Percentiles rank a stretch among this genome's conserved stretches.
Evolutionary conservation across 352 stramenopile species (phyloP).

Genomic region (Globisporangium carolinianum): DNA sequence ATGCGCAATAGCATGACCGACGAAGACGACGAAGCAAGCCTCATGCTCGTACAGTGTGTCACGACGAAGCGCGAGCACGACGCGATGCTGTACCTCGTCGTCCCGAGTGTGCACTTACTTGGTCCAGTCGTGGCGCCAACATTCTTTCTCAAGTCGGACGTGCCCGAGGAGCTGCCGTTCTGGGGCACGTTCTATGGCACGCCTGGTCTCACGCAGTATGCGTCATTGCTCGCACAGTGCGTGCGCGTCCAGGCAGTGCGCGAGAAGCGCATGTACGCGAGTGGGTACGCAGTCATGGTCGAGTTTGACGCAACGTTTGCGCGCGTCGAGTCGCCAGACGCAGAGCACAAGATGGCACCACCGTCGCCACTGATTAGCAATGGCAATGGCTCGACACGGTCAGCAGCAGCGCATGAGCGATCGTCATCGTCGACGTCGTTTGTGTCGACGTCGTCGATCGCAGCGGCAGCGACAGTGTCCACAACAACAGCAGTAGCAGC

Average conservation of each 20-base stretch:
- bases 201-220: slow-evolving; percentile 63
- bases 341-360: slow-evolving; percentile 6
- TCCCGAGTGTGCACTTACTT: slow-evolving; percentile 57
- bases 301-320: slow-evolving; percentile 68
- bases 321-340: slow-evolving; percentile 21
- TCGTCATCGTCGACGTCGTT: slow-evolving; percentile 10
- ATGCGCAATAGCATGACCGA: slow-evolving; percentile 48
- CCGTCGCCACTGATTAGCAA: not conserved
- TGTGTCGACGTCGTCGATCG: slow-evolving; percentile 12
- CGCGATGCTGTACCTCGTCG: slow-evolving; percentile 34
- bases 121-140: slow-evolving; percentile 45
- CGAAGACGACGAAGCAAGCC: slow-evolving; percentile 53
- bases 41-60: slow-evolving; percentile 53
- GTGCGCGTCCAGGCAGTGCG: slow-evolving; percentile 48
- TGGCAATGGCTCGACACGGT: not conserved
- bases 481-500: too few relatives aligned
- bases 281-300: slow-evolving; percentile 69
- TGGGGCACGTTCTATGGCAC: slow-evolving; percentile 68
- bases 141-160: slow-evolving; percentile 74
- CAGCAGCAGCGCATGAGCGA: not conserved
- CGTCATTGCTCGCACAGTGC: slow-evolving; percentile 56
- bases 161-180: slow-evolving; percentile 74
- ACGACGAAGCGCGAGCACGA: slow-evolving; percentile 37
- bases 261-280: slow-evolving; percentile 61
- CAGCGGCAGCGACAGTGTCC: too few relatives aligned